Conservation (phyloP, 2,329 filamentous ascomycete species). For the Fusarium staphyleae region DNA sequence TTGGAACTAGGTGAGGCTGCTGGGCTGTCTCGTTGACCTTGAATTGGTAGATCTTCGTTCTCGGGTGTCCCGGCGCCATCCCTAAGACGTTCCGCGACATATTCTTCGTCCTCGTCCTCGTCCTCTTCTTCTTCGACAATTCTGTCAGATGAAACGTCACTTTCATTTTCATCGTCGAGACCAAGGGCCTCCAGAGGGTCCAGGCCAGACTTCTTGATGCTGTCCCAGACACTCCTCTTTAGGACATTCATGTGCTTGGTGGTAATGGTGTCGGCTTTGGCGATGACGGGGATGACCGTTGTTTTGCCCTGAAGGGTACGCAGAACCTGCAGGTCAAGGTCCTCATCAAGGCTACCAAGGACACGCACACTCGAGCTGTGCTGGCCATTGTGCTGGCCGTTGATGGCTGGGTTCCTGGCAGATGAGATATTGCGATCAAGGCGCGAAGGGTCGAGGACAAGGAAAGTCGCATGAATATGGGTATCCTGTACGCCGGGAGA, state of each 20-base stretch:
- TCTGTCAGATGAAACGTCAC: constrained; percentile 60
- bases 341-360: constrained; percentile 80
- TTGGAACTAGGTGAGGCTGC: constrained; percentile 51
- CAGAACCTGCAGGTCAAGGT: constrained; percentile 89
- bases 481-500: constrained; percentile 93
- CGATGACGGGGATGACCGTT: constrained; percentile 92
- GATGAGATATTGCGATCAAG: constrained; percentile 83
- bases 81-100: constrained; percentile 25
- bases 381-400: constrained; percentile 60
- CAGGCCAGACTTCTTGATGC: constrained; percentile 82
- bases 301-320: constrained; percentile 91
- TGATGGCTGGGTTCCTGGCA: constrained; percentile 61
- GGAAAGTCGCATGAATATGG: constrained; percentile 94
- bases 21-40: constrained; percentile 44
- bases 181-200: constrained; percentile 89
- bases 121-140: constrained; percentile 62
- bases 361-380: constrained; percentile 49
- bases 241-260: constrained; percentile 90
- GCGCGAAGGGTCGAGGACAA: constrained; percentile 85
- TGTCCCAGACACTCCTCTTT: constrained; percentile 89
- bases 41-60: constrained; percentile 51
- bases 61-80: constrained; percentile 37
- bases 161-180: constrained; percentile 76
- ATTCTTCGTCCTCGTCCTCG: constrained; percentile 39
- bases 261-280: constrained; percentile 97